Base-by-base conservation (phyloP, 768 basidiomycete genomes). In the Lactifluus echinatus region DNA sequence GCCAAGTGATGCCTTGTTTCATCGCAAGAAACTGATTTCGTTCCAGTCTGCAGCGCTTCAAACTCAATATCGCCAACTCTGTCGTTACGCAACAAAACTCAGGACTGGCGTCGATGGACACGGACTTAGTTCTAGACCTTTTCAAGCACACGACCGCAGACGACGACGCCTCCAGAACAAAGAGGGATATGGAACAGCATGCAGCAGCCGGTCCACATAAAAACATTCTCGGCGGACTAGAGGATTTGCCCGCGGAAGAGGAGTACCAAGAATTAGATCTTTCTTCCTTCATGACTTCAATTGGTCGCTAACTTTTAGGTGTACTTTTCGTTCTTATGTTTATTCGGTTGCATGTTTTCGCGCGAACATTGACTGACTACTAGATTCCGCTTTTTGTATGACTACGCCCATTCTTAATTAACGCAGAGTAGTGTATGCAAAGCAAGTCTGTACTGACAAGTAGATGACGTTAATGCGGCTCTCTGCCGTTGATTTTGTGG, bases 21-120 rank as follows among this genome's bases (percentile, higher is more conserved):
- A 29, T 52, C 33, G 21, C 34, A 36, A n/a, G 61, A 59, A 29
- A 64, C 63, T 40, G 40, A 29, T 19, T 53, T 19, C 28, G 49
- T 44, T 43, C 43, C 68, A 97, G 95, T 34, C 71, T 99, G 60
- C 96, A 99, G 78, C 89, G 93, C 49, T 99, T 99, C 81, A 99
- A 99, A 70, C 79, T 98, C 65, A 98, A 98, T 65, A 95, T 99
- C 64, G 96, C 96, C 29, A 86, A 91, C 63, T 93, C 96, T 8
- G 84, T 99, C 57, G 91, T 99, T 49, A 97, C 92, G 1, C 94
- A 99, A 69, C 94, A 99, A 69, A 99, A 99, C 68, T 81, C 95
- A 1, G 93, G 92, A 21, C 73, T 99, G 47, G 76, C 85, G 1
- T 92, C 92, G 2, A 98, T 99, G 94, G 94, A 95, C 66, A 98